Evolutionary conservation across 2,329 filamentous ascomycete species (phyloP).

Genomic region (Zymoseptoria pseudotritici): DNA sequence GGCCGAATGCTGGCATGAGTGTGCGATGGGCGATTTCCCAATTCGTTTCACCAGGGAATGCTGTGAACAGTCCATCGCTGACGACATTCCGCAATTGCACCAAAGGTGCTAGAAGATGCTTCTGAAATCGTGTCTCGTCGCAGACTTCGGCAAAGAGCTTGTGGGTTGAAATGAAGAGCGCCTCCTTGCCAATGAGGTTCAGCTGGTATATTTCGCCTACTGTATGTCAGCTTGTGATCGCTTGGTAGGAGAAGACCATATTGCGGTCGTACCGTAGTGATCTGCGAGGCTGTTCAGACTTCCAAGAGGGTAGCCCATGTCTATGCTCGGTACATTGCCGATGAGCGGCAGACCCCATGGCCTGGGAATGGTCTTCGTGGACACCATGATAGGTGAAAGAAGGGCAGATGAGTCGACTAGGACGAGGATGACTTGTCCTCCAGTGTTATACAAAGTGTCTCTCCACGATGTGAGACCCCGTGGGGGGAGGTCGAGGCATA

Average conservation of each 20-base stretch:
- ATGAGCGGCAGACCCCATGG: neutral
- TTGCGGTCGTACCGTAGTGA: neutral
- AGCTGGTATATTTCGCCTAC: conserved; percentile 11
- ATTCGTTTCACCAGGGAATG: conserved; percentile 31
- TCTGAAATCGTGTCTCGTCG: conserved; percentile 46
- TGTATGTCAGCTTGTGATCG: neutral
- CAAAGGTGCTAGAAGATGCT: conserved; percentile 47
- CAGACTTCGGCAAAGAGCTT: conserved; percentile 33
- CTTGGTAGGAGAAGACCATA: neutral
- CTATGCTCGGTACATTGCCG: neutral
- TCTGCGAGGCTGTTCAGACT: neutral
- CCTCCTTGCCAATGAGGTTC: conserved; percentile 5
- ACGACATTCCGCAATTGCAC: conserved; percentile 52
- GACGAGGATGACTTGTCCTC: neutral
- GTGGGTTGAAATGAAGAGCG: conserved; percentile 8
- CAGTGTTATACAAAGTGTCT: neutral
- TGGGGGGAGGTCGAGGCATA: neutral
- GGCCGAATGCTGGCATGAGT: conserved; percentile 41
- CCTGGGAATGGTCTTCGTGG: neutral
- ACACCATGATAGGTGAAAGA: neutral
- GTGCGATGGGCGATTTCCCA: conserved; percentile 36
- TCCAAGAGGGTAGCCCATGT: neutral
- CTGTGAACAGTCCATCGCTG: conserved; percentile 35
- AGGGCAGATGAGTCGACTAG: neutral
- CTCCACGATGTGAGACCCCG: neutral